phyloP scores from a whole-genome alignment of 2,329 filamentous ascomycete species.

The Paecilomyces variotii region DNA sequence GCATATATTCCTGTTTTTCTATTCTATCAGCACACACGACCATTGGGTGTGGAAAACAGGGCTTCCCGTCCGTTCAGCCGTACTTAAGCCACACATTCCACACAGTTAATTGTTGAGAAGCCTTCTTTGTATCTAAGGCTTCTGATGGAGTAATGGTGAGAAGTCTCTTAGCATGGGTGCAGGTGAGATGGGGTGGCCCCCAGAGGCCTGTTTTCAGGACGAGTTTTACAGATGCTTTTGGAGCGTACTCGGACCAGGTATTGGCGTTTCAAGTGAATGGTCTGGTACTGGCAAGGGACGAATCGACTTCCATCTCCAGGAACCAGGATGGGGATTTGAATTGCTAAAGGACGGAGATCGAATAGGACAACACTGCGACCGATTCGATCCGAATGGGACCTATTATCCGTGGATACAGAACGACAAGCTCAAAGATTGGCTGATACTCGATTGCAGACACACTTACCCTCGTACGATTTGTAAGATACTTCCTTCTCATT shows the following conservation, averaged over 20 bases:
- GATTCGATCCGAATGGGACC: neutral
- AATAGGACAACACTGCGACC: slow-evolving; percentile 1
- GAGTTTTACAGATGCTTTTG: slow-evolving; percentile 5
- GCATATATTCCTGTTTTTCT: no score
- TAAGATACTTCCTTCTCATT: no score
- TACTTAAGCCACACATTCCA: no score
- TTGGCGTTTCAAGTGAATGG: slow-evolving; percentile 2
- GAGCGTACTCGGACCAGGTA: neutral
- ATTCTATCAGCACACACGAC: no score
- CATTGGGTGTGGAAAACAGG: no score
- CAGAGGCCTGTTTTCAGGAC: neutral
- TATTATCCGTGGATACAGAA: slow-evolving; percentile 2
- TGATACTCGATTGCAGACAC: slow-evolving; percentile 2
- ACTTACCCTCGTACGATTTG: neutral
- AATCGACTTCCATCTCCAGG: slow-evolving; percentile 1
- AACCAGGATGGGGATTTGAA: slow-evolving; percentile 2
- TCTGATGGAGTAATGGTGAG: no score
- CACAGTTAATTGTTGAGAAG: no score
- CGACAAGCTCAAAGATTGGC: neutral
- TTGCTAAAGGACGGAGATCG: neutral
- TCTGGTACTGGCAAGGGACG: neutral
- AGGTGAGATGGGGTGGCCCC: neutral
- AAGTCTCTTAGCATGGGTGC: no score
- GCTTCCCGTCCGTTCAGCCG: no score
- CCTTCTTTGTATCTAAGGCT: no score